Percentiles rank a stretch among this genome's conserved stretches.
Evolutionary conservation across 192 early-diverging fungal species (phyloP).

Genomic region (Gaertneriomyces sp.): DNA sequence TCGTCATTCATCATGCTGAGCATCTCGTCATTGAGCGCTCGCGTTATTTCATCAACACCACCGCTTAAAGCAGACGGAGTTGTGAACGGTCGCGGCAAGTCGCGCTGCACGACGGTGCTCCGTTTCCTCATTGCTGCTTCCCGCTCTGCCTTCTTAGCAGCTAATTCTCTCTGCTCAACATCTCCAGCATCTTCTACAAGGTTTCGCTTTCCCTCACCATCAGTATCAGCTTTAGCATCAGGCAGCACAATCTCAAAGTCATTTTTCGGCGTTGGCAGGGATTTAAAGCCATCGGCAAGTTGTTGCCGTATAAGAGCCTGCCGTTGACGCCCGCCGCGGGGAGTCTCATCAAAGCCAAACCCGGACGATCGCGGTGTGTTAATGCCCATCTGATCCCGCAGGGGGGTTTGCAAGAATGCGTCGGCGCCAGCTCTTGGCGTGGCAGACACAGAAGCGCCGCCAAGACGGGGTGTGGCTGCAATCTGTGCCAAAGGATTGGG

Average conservation of each 20-base stretch:
- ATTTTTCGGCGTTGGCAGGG: constrained; percentile 84
- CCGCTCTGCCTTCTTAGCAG: constrained; percentile 48
- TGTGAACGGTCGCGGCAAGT: constrained; percentile 68
- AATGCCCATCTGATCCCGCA: constrained; percentile 51
- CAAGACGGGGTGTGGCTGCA: constrained; percentile 11
- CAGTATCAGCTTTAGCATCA: constrained; percentile 47
- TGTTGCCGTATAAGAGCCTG: constrained; percentile 64
- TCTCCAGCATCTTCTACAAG: constrained; percentile 72
- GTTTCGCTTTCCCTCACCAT: constrained; percentile 29
- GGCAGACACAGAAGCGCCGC: constrained; percentile 3
- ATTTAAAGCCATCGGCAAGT: constrained; percentile 63
- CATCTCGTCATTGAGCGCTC: constrained; percentile 70
- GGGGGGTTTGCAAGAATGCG: constrained; percentile 26
- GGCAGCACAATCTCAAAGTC: constrained; percentile 90
- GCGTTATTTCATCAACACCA: constrained; percentile 34
- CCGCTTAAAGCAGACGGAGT: constrained; percentile 29
- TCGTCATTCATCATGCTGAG: constrained; percentile 67
- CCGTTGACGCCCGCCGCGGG: constrained; percentile 58
- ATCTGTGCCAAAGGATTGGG: constrained; percentile 69
- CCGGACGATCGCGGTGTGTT: constrained; percentile 62
- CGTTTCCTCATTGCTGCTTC: constrained; percentile 56
- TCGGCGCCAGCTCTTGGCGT: constrained; percentile 27
- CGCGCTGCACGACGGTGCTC: constrained; percentile 70
- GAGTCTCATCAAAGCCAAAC: constrained; percentile 65
- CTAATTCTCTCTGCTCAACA: constrained; percentile 51